Base-by-base conservation (phyloP, 2,329 filamentous ascomycete species). In the Cercospora zeina region DNA sequence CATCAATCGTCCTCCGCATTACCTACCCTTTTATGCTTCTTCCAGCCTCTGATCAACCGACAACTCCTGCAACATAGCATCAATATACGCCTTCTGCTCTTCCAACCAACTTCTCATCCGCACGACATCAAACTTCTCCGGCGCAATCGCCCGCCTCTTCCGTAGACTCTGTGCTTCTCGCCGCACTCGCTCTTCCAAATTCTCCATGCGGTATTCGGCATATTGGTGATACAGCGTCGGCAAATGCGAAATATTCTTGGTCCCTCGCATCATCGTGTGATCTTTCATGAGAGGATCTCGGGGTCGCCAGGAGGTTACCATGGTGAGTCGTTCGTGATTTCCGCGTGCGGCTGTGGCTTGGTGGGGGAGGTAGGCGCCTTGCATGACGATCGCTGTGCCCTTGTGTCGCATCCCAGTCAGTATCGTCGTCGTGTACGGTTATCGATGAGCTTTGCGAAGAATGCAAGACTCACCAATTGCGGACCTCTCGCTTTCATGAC, bases 301-400 rank as follows among this genome's bases (percentile, higher is more conserved):
- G 1, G 87, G 85, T 9, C 87, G 81, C 76, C 88, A 88, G 3
- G 84, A 85, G 0, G 87, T 89, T 55, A 89, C 85, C 76, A 87
- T 85, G 47, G 80, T 84, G 73, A 89, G 87, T 34, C 86, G 82
- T 72, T 89, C 87, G 24, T 80, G 80, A 4, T 79, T 79, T 16
- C 85, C 84, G 1, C 85, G 74, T 9, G 85, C 83, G 11, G 81
- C 82, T 16, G 87, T 78, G 1, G 86, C 87, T 62, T 84, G 81
- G 71, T 89, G 87, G 65, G 85, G 82, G 63, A 89, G 86, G 74
- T 89, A 88, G 21, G 86, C 80, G 14, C 87, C 87, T 72, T 89
- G 87, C 45, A 89, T 77, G n/a, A 89, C 79, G 1, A 88, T 83
- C 2, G 84, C 85, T 55, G 80, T 84, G 14, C 85, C 86, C 84